Base-by-base conservation (phyloP, 257 asterid species). In the Striga asiatica region DNA sequence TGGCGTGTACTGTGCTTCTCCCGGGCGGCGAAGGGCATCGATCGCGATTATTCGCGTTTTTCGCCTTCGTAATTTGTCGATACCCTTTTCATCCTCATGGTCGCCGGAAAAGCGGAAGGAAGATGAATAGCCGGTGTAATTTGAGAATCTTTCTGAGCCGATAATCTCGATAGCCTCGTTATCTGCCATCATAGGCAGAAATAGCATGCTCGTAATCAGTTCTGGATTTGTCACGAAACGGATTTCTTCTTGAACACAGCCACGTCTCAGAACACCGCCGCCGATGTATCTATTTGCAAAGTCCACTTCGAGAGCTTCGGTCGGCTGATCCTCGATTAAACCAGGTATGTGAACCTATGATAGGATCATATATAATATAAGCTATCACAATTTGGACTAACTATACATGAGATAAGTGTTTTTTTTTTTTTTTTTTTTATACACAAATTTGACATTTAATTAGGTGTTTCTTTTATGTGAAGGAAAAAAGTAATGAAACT, bases 211-310 rank as follows among this genome's bases (percentile, higher is more conserved):
- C 58, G 62, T 53, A 20, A 83, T 80, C 64, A 89, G 60, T 77
- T 89, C 98, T 27, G 94, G 94, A 61, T 81, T 85, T 71, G 86
- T 81, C 96, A 83, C 75, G 78, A 86, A 86, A 59, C 94, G 91
- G 45, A 89, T 89, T 76, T 89, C 98, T 71, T 86, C 98, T 82
- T 89, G 97, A 32, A 89, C 81, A 70, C 94, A 83, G 51, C 97
- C 97, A 17, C 69, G 64, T 28, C 21, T 9, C 10, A 85, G 94
- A 60, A 84, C 91, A 51, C 96, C 96, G 65, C 97, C 97, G 45
- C 97, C 97, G 14, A 89, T 59, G 70, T 64, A 78, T 65, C 71
- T 77, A 65, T 86, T 83, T 20, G 97, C 97, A 43, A 89, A 85
- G 71, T 89, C 97, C 46, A 86, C 96, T 72, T 86, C 96, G 50